These are phyloP conservation scores for Lentinula detonsa DNA, from an alignment of 768 basidiomycete genomes.

Conservation along the genomic window DNA sequence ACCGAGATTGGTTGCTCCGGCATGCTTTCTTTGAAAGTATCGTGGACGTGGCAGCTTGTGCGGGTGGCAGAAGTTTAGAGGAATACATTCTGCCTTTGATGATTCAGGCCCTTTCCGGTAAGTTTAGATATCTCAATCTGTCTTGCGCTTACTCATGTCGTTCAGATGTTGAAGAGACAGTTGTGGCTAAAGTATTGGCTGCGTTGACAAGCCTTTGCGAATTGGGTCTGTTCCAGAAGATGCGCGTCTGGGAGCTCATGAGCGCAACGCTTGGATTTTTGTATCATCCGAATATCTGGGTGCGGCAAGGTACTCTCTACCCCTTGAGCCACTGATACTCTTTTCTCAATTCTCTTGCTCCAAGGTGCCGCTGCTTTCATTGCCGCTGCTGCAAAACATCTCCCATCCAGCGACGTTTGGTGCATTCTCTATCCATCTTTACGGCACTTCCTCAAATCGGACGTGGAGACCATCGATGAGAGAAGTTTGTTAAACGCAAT, in stretches of 20 bases:
- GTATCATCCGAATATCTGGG: conserved; percentile 95
- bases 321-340: conserved; percentile 2
- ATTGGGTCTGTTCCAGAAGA: conserved; percentile 85
- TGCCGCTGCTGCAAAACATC: conserved; percentile 74
- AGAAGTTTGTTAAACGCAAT: conserved; percentile 68
- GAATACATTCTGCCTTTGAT: conserved; percentile 97
- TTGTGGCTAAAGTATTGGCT: conserved; percentile 84
- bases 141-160: conserved; percentile 4
- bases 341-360: neutral
- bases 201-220: conserved; percentile 87
- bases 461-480: conserved; percentile 71
- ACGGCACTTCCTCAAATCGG: conserved; percentile 79
- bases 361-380: conserved; percentile 85
- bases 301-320: conserved; percentile 70
- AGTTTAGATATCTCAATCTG: conserved; percentile 12
- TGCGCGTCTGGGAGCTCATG: conserved; percentile 97
- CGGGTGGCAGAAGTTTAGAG: conserved; percentile 85
- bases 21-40: conserved; percentile 94
- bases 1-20: conserved; percentile 88
- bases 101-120: conserved; percentile 92
- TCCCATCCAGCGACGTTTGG: conserved; percentile 90
- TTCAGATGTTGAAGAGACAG: conserved; percentile 90
- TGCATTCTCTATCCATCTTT: conserved; percentile 93
- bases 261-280: conserved; percentile 82
- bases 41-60: conserved; percentile 92